Base-by-base conservation (phyloP, 495 filamentous ascomycete genomes). In the Penicillium soppii region DNA sequence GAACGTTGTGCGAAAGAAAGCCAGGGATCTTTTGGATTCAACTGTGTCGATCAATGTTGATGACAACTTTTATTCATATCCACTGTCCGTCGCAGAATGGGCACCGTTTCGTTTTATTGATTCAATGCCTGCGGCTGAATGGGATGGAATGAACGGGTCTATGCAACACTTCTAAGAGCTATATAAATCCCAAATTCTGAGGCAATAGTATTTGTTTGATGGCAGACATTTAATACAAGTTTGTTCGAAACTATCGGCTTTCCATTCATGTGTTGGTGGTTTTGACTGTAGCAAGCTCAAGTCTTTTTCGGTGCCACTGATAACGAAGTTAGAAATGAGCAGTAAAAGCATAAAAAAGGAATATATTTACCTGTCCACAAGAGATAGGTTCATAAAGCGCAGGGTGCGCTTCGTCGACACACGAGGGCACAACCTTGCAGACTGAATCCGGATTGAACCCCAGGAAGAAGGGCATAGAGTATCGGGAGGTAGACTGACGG, bases 381-480 rank as follows among this genome's bases (percentile, higher is more conserved):
- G 71, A 77, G 13, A 84, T 82, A 40, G 81, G 80, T 53, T 79
- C 71, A 52, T 81, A 83, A 53, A 77, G 73, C 17, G 77, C 64
- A 5, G 79, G 81, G 56, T 81, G 77, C 13, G 62, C 65, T 36
- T 75, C 72, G 35, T 81, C 78, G 40, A 73, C 65, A 51, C 81
- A 84, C 12, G 73, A 73, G 5, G 79, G 73, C 21, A 82, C 68
- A 48, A 81, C 78, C 26, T 67, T 62, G 51, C 69, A 66, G 13
- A 70, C 71, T 41, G 56, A 71, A 63, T 72, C 71, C 44, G 64
- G 66, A 50, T 79, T 73, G 42, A 78, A 74, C 4, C 73, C 76
- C 40, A 82, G 76, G 52, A 85, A 84, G 53, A 85, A 84, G 1
- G 82, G 81, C 63, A 86, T 83, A 35, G 75, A 82, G 51, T 76